Evolutionary conservation across 2,329 filamentous ascomycete genomes (phyloP).

Genomic region (Penicillium sp.): DNA sequence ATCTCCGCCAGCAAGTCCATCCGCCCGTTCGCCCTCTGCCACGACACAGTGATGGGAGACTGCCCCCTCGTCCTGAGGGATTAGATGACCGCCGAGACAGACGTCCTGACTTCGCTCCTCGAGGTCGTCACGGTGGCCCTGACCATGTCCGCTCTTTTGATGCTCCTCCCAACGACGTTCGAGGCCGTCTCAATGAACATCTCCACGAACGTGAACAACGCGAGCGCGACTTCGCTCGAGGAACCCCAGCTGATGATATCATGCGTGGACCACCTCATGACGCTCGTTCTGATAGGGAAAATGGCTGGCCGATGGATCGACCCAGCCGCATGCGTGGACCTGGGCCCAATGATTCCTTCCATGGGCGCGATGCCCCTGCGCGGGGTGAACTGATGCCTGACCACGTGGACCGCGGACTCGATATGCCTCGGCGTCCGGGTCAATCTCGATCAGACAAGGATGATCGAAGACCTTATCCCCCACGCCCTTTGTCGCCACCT

Average conservation of each 20-base stretch:
- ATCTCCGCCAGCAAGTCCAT: constrained; percentile 36
- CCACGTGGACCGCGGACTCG: constrained; percentile 27
- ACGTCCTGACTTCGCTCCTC: constrained; percentile 35
- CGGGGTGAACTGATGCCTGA: constrained; percentile 38
- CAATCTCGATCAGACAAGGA: constrained; percentile 30
- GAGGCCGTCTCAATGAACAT: constrained; percentile 35
- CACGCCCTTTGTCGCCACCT: constrained; percentile 28
- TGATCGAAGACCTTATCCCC: constrained; percentile 30
- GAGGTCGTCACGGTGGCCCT: constrained; percentile 38
- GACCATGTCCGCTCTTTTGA: constrained; percentile 39
- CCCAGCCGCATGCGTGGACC: constrained; percentile 32
- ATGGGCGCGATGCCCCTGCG: constrained; percentile 29
- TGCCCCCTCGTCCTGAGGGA: constrained; percentile 40
- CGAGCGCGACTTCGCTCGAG: constrained; percentile 36
- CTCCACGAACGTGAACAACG: constrained; percentile 35
- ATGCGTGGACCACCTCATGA: constrained; percentile 39
- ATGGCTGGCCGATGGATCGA: constrained; percentile 38
- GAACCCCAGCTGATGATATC: constrained; percentile 38
- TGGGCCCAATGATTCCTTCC: constrained; percentile 29
- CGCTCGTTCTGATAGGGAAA: constrained; percentile 32
- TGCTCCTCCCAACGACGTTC: constrained; percentile 29
- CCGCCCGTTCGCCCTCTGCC: constrained; percentile 38
- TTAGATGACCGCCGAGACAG: constrained; percentile 41
- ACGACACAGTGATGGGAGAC: constrained; percentile 35
- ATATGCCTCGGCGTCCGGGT: constrained; percentile 33